These are phyloP conservation scores for Hericium alpestre DNA, from an alignment of 768 basidiomycete species.

Conservation along the genomic window DNA sequence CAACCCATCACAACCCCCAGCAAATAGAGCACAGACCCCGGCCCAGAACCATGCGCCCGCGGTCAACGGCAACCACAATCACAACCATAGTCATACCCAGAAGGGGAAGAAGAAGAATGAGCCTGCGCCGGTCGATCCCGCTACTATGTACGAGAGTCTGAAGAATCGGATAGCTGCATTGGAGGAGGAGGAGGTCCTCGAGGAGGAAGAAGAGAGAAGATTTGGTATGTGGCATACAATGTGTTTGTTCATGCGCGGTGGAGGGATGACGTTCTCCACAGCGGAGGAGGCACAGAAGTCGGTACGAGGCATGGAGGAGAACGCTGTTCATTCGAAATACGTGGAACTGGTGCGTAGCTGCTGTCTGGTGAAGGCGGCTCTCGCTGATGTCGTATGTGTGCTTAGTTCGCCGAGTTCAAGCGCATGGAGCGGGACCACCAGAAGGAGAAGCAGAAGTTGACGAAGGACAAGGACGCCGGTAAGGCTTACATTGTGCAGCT, in stretches of 20 bases:
- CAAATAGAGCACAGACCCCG: constrained; percentile 26
- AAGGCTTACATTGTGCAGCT: constrained; percentile 11
- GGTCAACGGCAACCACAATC: constrained; percentile 11
- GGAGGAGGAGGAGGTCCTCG: constrained; percentile 78
- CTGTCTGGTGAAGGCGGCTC: neutral
- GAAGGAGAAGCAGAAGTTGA: constrained; percentile 84
- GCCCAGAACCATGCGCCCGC: constrained; percentile 22
- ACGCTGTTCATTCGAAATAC: constrained; percentile 76
- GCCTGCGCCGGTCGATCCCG: constrained; percentile 62
- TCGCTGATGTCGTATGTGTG: constrained; percentile 1
- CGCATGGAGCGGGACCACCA: constrained; percentile 80
- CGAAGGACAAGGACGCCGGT: constrained; percentile 89
- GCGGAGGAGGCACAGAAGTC: constrained; percentile 85
- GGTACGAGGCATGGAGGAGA: constrained; percentile 75
- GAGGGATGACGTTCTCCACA: constrained; percentile 20
- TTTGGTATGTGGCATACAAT: constrained; percentile 44
- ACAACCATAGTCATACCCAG: constrained; percentile 7
- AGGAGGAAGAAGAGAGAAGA: constrained; percentile 77
- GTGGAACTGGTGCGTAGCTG: constrained; percentile 62
- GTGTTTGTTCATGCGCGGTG: neutral
- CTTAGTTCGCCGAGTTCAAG: constrained; percentile 80
- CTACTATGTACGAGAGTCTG: constrained; percentile 78
- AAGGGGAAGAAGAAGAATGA: constrained; percentile 62
- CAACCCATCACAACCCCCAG: constrained; percentile 28
- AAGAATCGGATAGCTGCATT: constrained; percentile 83